Percentiles rank a stretch among this genome's conserved stretches.
These are phyloP conservation scores for Pleoardoris graminearum DNA, from an alignment of 2,329 filamentous ascomycete species.

Conservation along the genomic window DNA sequence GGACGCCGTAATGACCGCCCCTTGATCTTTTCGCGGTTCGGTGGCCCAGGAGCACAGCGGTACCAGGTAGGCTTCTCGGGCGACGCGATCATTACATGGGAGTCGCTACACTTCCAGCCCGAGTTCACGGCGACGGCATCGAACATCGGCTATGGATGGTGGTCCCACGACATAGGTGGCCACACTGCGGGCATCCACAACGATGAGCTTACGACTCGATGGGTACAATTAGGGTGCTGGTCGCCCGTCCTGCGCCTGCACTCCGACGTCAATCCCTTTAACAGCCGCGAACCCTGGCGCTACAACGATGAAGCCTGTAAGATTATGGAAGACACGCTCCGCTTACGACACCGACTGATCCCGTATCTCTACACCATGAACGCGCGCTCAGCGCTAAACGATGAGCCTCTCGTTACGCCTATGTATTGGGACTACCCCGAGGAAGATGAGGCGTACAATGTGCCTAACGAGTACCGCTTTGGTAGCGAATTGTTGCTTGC, in stretches of 20 bases:
- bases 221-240: slow-evolving; percentile 65
- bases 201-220: slow-evolving; percentile 62
- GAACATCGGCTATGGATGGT: slow-evolving; percentile 71
- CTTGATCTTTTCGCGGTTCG: slow-evolving; percentile 64
- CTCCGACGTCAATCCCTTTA: slow-evolving; percentile 61
- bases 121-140: slow-evolving; percentile 69
- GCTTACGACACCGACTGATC: slow-evolving; percentile 61
- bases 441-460: slow-evolving; percentile 57
- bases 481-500: slow-evolving; percentile 60
- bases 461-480: slow-evolving; percentile 64
- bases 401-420: slow-evolving; percentile 61
- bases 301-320: slow-evolving; percentile 53
- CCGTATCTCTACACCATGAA: slow-evolving; percentile 66
- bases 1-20: slow-evolving; percentile 49
- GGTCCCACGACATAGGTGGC: slow-evolving; percentile 70
- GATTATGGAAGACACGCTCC: slow-evolving; percentile 56
- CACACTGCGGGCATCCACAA: slow-evolving; percentile 61
- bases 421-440: slow-evolving; percentile 65
- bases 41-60: slow-evolving; percentile 64
- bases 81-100: slow-evolving; percentile 64
- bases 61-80: slow-evolving; percentile 69
- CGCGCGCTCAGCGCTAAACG: slow-evolving; percentile 48
- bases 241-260: slow-evolving; percentile 65
- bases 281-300: slow-evolving; percentile 65
- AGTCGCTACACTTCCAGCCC: slow-evolving; percentile 64